phyloP scores from a whole-genome alignment of 768 basidiomycete genomes.

The Myochromella boudieri region DNA sequence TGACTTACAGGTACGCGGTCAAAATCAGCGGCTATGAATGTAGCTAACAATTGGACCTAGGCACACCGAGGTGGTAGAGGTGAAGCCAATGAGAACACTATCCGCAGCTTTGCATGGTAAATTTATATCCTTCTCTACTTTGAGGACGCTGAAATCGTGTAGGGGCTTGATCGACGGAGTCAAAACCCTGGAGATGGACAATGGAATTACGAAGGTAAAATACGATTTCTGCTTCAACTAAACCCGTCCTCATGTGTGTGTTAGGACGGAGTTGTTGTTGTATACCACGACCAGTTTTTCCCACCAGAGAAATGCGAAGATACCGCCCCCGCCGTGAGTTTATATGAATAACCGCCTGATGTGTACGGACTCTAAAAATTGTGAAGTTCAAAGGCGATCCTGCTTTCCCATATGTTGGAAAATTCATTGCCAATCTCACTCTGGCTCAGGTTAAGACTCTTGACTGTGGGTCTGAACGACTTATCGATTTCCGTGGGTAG shows the following conservation, averaged over 20 bases:
- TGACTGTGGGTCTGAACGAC: conserved; percentile 75
- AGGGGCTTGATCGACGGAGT: conserved; percentile 78
- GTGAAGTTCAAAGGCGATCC: conserved; percentile 55
- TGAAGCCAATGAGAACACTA: conserved; percentile 68
- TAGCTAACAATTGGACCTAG: conserved; percentile 29
- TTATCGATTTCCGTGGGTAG: conserved; percentile 54
- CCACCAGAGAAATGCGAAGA: conserved; percentile 64
- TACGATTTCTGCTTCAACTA: background rate
- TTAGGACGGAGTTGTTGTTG: conserved; percentile 74
- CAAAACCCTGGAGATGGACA: conserved; percentile 77
- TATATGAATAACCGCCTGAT: conserved; percentile 14
- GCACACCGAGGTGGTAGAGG: conserved; percentile 79
- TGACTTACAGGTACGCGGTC: conserved; percentile 9
- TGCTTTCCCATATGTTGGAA: conserved; percentile 74
- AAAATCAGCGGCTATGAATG: background rate
- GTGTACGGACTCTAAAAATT: background rate
- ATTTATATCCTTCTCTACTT: conserved; percentile 10
- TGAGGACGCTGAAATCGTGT: conserved; percentile 5
- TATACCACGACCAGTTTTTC: conserved; percentile 81
- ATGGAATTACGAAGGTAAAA: conserved; percentile 68
- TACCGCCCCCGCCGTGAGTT: conserved; percentile 56
- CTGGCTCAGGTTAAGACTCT: conserved; percentile 77
- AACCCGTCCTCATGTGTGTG: background rate
- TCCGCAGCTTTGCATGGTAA: conserved; percentile 78
- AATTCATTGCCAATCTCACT: conserved; percentile 74